Base-by-base conservation (phyloP, 805 yeast genomes). In the Pichia scutulata region DNA sequence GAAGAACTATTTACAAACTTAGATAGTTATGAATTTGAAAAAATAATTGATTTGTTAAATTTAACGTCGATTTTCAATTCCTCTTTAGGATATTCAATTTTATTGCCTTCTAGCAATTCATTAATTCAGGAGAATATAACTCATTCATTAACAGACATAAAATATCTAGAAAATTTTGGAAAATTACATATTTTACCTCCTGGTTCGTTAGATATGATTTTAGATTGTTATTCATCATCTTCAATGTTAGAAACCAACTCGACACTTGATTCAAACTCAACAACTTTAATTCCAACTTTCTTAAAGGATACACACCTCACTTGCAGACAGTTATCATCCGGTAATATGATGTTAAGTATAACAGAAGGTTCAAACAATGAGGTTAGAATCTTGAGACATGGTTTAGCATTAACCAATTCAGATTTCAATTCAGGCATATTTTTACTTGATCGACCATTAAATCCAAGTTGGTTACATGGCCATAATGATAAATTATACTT, bases 151-250 rank as follows among this genome's bases (percentile, higher is more conserved):
- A 62, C 67, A 1, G 70, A 72, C 18, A 36, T 55, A 14, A 45
- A 57, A 2, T 58, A 46, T 26, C 63, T 88, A 30, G 71, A 71
- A 41, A 74, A 77, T 14, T 76, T 89, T 51, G 68, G 87, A 39
- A 75, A 74, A 46, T 67, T 87, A 46, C 98, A 90, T 62, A 69
- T 88, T 25, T 70, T 90, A 2, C 86, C 86, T 2, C 76, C 76
- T 21, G 70, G 75, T 22, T 77, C 84, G 12, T 63, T 81, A 2
- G 61, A 63, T 0, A 66, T 63, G 22, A 53, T 86, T 9, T 60
- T 79, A 14, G 57, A 68, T 7, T 86, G 93, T 60, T 43, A 44
- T 37, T 39, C 45, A 8, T 68, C 76, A 33, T n/a, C 19, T 7
- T 3, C 37, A n/a, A 16, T 10, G 7, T 33, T n/a, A n/a, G 10